These are phyloP conservation scores for Moesziomyces antarcticus DNA, from an alignment of 1,284 basidiomycete species.

Conservation along the genomic window DNA sequence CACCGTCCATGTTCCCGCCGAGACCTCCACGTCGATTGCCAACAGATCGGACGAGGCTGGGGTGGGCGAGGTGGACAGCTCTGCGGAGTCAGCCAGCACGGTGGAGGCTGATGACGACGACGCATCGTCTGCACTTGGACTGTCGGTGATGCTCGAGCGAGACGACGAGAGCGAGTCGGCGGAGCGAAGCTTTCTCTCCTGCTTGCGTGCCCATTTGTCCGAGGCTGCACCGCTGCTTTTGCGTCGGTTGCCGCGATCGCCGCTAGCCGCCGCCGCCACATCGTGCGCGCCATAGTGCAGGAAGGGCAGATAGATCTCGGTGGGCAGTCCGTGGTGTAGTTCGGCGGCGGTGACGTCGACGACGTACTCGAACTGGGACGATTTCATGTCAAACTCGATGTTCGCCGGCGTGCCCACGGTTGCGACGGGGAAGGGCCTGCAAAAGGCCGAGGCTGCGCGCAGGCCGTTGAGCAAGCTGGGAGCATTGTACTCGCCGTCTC, in stretches of 20 bases:
- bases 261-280: constrained; percentile 56
- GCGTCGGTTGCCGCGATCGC: constrained; percentile 31
- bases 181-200: constrained; percentile 29
- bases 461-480: constrained; percentile 48
- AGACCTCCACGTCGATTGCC: constrained; percentile 71
- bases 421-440: constrained; percentile 54
- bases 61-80: constrained; percentile 6
- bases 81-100: constrained; percentile 19
- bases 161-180: constrained; percentile 19
- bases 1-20: constrained; percentile 77
- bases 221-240: constrained; percentile 12
- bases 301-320: constrained; percentile 87
- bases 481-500: constrained; percentile 25
- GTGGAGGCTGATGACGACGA: constrained; percentile 22
- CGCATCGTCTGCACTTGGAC: constrained; percentile 19
- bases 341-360: constrained; percentile 43
- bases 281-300: constrained; percentile 81
- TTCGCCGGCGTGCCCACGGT: constrained; percentile 51
- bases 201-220: constrained; percentile 22
- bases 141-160: constrained; percentile 9
- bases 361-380: constrained; percentile 47
- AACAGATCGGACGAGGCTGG: constrained; percentile 18
- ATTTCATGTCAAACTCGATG: constrained; percentile 60
- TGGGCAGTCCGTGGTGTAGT: constrained; percentile 70
- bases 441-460: constrained; percentile 56